phyloP scores from a whole-genome alignment of 2,329 filamentous ascomycete genomes.

The Penicillium sp. region DNA sequence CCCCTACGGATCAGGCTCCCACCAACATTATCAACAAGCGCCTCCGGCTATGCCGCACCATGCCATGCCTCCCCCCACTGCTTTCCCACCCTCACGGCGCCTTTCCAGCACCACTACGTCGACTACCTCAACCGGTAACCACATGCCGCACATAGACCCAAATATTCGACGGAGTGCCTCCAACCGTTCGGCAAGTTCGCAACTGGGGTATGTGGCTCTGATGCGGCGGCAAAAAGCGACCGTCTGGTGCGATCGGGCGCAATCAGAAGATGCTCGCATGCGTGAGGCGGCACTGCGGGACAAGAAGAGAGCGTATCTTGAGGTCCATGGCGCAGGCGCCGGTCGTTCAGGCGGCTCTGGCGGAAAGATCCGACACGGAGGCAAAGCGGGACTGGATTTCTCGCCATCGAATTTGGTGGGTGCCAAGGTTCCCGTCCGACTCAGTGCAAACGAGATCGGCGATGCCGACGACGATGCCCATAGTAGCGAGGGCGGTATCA shows the following conservation, averaged over 20 bases:
- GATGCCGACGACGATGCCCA: conserved; percentile 71
- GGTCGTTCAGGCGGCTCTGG: conserved; percentile 63
- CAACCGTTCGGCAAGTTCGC: conserved; percentile 67
- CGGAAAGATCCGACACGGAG: conserved; percentile 86
- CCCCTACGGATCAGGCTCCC: conserved; percentile 27
- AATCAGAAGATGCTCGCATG: conserved; percentile 85
- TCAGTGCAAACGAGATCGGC: conserved; percentile 94
- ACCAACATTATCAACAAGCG: conserved; percentile 15
- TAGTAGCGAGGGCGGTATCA: conserved; percentile 36
- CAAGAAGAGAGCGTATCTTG: conserved; percentile 80
- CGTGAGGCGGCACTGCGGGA: conserved; percentile 81
- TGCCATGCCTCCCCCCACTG: conserved; percentile 25
- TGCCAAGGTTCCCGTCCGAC: conserved; percentile 81
- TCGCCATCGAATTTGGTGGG: conserved; percentile 73
- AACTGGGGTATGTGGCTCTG: conserved; percentile 88
- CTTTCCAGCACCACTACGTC: conserved; percentile 44
- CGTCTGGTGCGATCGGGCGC: conserved; percentile 94
- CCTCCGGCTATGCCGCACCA: conserved; percentile 30
- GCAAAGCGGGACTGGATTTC: conserved; percentile 77
- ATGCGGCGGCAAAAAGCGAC: conserved; percentile 96
- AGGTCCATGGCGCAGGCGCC: conserved; percentile 68
- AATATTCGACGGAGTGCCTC: conserved; percentile 72
- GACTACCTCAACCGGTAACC: conserved; percentile 41
- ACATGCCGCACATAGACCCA: conserved; percentile 24
- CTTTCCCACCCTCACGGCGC: conserved; percentile 32